Evolutionary conservation across 495 filamentous ascomycete genomes (phyloP).

Genomic region (Sporormia fimetaria): DNA sequence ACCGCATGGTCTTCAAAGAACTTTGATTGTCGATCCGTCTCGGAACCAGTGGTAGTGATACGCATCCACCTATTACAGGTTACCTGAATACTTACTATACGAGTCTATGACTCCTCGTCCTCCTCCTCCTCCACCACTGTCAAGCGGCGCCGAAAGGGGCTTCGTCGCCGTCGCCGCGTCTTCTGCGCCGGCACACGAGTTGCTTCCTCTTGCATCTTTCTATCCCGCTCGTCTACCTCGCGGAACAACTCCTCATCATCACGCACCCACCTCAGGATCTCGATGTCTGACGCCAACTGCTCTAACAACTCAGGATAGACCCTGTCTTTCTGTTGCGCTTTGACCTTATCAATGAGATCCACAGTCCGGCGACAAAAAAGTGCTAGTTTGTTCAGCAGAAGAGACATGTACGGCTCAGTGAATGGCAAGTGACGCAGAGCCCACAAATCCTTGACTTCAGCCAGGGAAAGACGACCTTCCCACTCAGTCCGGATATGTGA

Average conservation of each 20-base stretch:
- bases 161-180: too few relatives aligned
- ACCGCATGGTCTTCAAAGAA: too few relatives aligned
- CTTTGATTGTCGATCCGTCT: too few relatives aligned
- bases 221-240: neutral
- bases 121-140: too few relatives aligned
- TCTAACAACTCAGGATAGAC: neutral
- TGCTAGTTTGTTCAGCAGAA: neutral
- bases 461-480: neutral
- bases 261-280: neutral
- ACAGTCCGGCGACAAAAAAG: neutral
- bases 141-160: too few relatives aligned
- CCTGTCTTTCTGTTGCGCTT: neutral
- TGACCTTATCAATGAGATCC: neutral
- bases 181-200: too few relatives aligned
- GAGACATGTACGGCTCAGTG: neutral
- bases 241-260: neutral
- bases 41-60: too few relatives aligned
- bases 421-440: constrained; percentile 4
- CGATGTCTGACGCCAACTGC: neutral
- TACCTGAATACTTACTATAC: too few relatives aligned
- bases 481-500: neutral
- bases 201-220: too few relatives aligned
- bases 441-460: neutral
- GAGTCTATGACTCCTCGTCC: too few relatives aligned
- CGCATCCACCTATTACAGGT: too few relatives aligned